Percentiles rank a stretch among this genome's conserved stretches.
These are phyloP conservation scores for Penicillium mononematosum DNA, from an alignment of 495 filamentous ascomycete species.

Conservation along the genomic window DNA sequence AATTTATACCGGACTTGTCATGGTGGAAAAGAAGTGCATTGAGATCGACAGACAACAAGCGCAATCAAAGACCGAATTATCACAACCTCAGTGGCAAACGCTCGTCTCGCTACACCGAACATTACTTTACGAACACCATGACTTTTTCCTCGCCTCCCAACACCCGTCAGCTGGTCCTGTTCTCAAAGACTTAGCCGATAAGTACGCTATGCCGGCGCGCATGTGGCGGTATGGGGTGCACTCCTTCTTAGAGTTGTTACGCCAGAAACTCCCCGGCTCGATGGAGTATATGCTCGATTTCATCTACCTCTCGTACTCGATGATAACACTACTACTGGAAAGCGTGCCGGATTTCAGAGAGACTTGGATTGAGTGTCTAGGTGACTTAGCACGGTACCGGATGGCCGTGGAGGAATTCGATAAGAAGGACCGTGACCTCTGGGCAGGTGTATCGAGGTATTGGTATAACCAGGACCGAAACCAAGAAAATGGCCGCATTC, in stretches of 20 bases:
- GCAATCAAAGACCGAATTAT: constrained; percentile 43
- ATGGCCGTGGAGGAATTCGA: constrained; percentile 81
- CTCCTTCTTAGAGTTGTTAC: constrained; percentile 69
- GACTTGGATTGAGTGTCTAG: constrained; percentile 89
- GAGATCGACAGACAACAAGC: constrained; percentile 65
- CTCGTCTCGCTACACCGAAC: constrained; percentile 71
- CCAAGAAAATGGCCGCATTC: constrained; percentile 67
- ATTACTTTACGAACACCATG: constrained; percentile 74
- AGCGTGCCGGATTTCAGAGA: constrained; percentile 74
- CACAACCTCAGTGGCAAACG: constrained; percentile 67
- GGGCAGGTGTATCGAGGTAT: constrained; percentile 70
- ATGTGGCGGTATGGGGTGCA: constrained; percentile 89
- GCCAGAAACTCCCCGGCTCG: constrained; percentile 65
- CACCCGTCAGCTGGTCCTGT: constrained; percentile 65
- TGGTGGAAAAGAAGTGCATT: constrained; percentile 79
- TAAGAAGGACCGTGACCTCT: constrained; percentile 68
- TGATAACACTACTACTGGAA: constrained; percentile 76
- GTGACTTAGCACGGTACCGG: constrained; percentile 69
- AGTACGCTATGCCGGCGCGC: constrained; percentile 76
- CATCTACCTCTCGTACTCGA: constrained; percentile 77
- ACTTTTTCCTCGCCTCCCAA: constrained; percentile 77
- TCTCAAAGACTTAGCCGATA: constrained; percentile 57
- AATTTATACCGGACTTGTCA: constrained; percentile 74
- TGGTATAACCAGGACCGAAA: constrained; percentile 84
- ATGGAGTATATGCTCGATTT: constrained; percentile 79